A percentile compares a stretch with the other conserved stretches of the same genome.
These are phyloP conservation scores for Globisporangium paroecandrum DNA, from an alignment of 352 stramenopile species.

Conservation along the genomic window DNA sequence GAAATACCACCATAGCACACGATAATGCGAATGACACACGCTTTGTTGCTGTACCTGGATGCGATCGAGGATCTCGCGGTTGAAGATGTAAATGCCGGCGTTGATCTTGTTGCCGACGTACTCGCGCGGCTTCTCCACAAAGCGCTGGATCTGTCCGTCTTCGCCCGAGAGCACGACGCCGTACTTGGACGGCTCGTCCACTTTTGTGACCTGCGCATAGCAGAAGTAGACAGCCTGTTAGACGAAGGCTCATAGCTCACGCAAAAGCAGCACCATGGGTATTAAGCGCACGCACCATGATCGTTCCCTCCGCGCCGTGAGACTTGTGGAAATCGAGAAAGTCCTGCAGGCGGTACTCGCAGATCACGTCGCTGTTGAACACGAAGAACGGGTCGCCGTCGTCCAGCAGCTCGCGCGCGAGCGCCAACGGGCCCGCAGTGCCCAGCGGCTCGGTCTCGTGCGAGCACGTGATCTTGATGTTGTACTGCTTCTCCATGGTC, in stretches of 20 bases:
- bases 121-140: constrained; percentile 88
- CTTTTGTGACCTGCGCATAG: constrained; percentile 44
- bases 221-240: neutral
- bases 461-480: constrained; percentile 89
- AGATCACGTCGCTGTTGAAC: constrained; percentile 90
- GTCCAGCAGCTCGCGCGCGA: constrained; percentile 81
- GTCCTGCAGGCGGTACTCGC: constrained; percentile 75
- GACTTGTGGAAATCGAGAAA: constrained; percentile 77
- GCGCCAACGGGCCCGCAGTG: constrained; percentile 75
- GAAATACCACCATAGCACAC: neutral
- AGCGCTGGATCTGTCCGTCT: constrained; percentile 83
- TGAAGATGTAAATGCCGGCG: constrained; percentile 90
- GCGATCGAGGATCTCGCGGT: constrained; percentile 80
- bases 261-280: neutral
- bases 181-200: constrained; percentile 89
- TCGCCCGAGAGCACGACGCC: constrained; percentile 78
- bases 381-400: constrained; percentile 88
- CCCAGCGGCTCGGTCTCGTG: constrained; percentile 84
- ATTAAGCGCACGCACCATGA: constrained; percentile 37
- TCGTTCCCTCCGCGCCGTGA: constrained; percentile 78
- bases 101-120: constrained; percentile 92
- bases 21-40: neutral
- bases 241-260: neutral
- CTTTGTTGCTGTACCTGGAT: constrained; percentile 43
- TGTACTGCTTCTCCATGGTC: constrained; percentile 83